A percentile compares a stretch with the other conserved stretches of the same genome.
These are phyloP conservation scores for Eimeria maxima DNA, from an alignment of 169 alveolate genomes.

Conservation along the genomic window DNA sequence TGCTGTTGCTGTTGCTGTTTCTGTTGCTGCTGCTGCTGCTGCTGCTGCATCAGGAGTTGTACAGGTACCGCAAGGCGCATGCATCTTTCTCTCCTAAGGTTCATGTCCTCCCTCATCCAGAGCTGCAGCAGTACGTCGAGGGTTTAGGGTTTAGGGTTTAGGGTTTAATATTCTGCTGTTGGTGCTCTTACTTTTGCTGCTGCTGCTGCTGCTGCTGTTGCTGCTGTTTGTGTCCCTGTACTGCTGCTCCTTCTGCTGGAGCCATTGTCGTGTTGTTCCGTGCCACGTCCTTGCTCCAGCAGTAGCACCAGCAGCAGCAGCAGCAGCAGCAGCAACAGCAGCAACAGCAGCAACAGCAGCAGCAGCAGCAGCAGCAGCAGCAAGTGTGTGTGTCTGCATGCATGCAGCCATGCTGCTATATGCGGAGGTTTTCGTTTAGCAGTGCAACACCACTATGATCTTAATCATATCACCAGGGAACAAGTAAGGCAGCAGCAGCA, in stretches of 20 bases:
- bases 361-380: background rate
- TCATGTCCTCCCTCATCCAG: constrained; percentile 49
- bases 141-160: no score
- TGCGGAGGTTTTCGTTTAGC: constrained; percentile 71
- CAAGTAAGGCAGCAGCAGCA: constrained; percentile 7
- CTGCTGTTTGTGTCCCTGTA: no score
- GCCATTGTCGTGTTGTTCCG: background rate
- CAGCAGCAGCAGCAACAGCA: background rate
- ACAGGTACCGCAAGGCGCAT: constrained; percentile 68
- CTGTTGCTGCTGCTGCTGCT: background rate
- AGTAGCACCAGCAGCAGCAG: background rate
- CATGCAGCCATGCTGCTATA: constrained; percentile 18
- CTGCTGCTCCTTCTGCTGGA: no score
- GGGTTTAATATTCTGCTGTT: no score
- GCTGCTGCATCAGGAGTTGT: constrained; percentile 32
- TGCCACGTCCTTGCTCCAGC: background rate
- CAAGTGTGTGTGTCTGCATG: background rate
- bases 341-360: background rate
- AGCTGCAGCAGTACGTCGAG: constrained; percentile 54
- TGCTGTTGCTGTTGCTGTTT: background rate
- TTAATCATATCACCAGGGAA: constrained; percentile 31
- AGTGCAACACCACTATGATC: constrained; percentile 48
- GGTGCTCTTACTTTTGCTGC: no score
- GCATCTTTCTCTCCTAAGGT: constrained; percentile 39
- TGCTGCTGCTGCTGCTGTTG: no score